Evolutionary conservation across 176 grass and related monocot genomes (phyloP), one percentile per base, ranked within the genome.

Genomic region (Eleusine coracana): DNA sequence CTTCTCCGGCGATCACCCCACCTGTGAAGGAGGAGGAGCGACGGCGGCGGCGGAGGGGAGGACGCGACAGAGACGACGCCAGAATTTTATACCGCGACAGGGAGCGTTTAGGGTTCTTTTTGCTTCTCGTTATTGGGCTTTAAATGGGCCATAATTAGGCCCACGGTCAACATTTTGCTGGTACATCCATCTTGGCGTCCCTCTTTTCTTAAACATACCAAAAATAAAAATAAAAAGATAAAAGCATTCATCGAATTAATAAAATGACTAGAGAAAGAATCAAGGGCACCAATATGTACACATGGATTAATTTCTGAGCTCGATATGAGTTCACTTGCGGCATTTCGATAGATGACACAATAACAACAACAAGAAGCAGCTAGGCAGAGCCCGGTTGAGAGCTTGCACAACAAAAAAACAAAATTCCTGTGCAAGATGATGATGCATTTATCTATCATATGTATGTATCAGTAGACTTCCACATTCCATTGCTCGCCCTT

Each of bases 401-500:
- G 55, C 55, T 59, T 59, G 55, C 55, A 59, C 56, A 59, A 23
- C 55, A 17, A 59, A 55, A 25, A 59, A 7, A 59, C 55, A 59
- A 59, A 59, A 59, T n/a, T 59, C 55, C 20, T 1, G 55, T 59
- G 55, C 55, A 59, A 59, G 55, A 21, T 56, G 18, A 59, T 9
- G 20, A 9, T 59, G 18, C 10, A 51, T 51, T 51, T 51, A 14
- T 50, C 2, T 50, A 42, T 50, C 5, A 20, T 25, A 25, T 60
- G 2, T 60, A 10, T 34, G 28, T 29, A 91, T 93, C 80, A 97
- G 87, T 97, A 97, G 3, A 97, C 95, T 82, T 97, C 92, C 55
- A 97, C 95, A 72, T 97, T 97, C 95, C 95, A 97, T 78, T 97
- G 95, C 64, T 97, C 95, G 61, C 17, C 52, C 75, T 67, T 97